phyloP scores from a whole-genome alignment of 805 yeast species.

The Jamesozyma piceae region DNA sequence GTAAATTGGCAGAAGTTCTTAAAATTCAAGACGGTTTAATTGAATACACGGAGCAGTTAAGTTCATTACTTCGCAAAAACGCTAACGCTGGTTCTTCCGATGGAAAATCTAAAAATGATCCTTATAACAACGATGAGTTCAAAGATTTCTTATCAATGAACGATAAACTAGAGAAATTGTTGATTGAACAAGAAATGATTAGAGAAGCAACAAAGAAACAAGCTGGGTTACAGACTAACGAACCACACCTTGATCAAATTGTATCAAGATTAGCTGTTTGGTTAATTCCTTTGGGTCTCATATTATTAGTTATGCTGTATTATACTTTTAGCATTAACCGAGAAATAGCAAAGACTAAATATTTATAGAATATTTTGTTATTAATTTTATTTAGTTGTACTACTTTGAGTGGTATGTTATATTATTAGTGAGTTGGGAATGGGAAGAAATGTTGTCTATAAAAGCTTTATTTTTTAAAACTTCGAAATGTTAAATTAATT shows the following conservation, averaged over 20 bases:
- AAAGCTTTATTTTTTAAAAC: no score
- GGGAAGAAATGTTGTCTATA: no score
- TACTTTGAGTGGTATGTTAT: no score
- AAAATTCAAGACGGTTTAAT: conserved; percentile 19
- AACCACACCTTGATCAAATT: conserved; percentile 25
- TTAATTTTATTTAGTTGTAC: no score
- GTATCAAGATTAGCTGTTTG: conserved; percentile 22
- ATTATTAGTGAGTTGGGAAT: no score
- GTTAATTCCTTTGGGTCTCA: conserved; percentile 24
- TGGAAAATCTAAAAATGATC: neutral
- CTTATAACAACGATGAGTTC: conserved; percentile 12
- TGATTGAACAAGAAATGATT: conserved; percentile 26
- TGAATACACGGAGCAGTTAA: conserved; percentile 16
- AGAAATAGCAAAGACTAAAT: conserved; percentile 28
- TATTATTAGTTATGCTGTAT: conserved; percentile 28
- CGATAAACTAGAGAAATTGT: conserved; percentile 23
- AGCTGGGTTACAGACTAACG: conserved; percentile 6
- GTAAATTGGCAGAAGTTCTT: conserved; percentile 17
- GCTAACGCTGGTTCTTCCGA: neutral
- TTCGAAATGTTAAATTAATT: no score
- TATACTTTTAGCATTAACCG: conserved; percentile 29
- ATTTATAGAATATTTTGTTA: conserved; percentile 12
- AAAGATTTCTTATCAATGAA: conserved; percentile 23
- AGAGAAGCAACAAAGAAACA: conserved; percentile 19
- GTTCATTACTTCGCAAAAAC: conserved; percentile 5